phyloP scores from a whole-genome alignment of 768 basidiomycete genomes.

The Termitomyces sp. region DNA sequence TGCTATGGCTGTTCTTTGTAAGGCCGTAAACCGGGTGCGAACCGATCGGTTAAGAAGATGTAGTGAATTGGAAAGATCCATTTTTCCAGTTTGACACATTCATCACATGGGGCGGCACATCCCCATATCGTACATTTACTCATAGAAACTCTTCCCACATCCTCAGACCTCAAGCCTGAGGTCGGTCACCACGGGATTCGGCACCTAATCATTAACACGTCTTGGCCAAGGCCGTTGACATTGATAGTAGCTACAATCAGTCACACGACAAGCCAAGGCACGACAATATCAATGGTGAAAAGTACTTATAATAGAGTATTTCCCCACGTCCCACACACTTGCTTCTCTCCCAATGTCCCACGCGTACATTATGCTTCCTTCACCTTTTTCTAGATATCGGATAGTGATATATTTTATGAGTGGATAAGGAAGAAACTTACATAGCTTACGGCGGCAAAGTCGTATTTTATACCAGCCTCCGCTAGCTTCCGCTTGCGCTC shows the following conservation, averaged over 20 bases:
- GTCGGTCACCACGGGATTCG: too few species aligned
- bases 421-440: constrained; percentile 40
- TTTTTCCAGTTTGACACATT: too few species aligned
- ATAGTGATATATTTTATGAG: background rate
- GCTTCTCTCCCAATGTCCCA: background rate
- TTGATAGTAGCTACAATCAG: background rate
- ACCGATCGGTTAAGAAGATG: background rate
- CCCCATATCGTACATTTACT: background rate
- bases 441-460: constrained; percentile 77
- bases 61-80: background rate
- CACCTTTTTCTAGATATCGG: background rate
- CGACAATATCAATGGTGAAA: background rate
- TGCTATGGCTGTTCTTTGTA: background rate
- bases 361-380: background rate
- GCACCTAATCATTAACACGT: background rate
- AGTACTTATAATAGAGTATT: background rate
- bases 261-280: background rate
- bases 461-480: constrained; percentile 81
- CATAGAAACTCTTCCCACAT: background rate
- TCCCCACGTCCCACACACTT: background rate
- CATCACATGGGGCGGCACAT: background rate
- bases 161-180: background rate
- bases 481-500: constrained; percentile 74
- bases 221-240: background rate
- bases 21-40: background rate